phyloP scores from a whole-genome alignment of 495 filamentous ascomycete genomes.

The Trichoderma orchidacearum region DNA sequence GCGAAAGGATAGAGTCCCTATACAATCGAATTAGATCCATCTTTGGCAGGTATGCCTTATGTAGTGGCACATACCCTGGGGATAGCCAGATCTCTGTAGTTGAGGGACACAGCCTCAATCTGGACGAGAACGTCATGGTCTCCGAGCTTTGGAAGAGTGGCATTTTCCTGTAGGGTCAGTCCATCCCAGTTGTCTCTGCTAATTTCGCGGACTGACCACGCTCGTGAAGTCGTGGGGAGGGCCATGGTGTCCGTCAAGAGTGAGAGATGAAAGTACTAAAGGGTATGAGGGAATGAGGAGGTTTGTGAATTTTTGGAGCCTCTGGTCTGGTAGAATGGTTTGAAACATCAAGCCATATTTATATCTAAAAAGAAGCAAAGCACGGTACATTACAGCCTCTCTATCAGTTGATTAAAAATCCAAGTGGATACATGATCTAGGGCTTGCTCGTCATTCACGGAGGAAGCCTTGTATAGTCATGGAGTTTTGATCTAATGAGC shows the following conservation, averaged over 20 bases:
- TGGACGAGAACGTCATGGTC: not conserved
- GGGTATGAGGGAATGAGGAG: not conserved
- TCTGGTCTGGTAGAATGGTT: no score
- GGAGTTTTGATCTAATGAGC: no score
- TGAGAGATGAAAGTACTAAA: not conserved
- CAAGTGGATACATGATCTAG: no score
- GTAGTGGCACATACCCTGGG: conserved; percentile 6
- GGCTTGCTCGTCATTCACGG: no score
- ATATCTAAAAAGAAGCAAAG: no score
- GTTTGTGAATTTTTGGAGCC: not conserved
- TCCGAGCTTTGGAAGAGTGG: not conserved
- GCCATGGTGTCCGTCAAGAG: not conserved
- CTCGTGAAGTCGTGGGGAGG: not conserved
- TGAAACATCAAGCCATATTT: no score
- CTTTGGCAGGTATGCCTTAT: not conserved
- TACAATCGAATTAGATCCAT: conserved; percentile 7
- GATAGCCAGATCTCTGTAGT: conserved; percentile 1
- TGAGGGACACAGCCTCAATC: not conserved
- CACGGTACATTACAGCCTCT: no score
- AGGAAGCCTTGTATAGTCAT: no score
- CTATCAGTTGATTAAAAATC: no score
- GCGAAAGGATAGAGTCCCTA: conserved; percentile 3
- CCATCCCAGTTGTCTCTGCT: not conserved
- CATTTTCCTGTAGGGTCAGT: not conserved
- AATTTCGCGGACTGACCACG: not conserved